phyloP scores from a whole-genome alignment of 805 yeast species.

The Priceomyces medius region DNA sequence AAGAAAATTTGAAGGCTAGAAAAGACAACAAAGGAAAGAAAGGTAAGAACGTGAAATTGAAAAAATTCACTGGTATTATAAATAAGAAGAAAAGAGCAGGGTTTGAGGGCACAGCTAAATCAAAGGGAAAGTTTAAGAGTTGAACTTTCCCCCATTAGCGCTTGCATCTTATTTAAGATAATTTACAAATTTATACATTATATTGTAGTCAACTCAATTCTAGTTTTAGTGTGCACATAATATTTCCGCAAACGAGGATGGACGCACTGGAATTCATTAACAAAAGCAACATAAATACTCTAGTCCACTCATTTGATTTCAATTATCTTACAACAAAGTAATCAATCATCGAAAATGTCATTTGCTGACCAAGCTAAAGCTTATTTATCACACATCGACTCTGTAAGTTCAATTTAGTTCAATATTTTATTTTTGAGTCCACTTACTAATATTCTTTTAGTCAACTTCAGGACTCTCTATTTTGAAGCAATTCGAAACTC shows the following conservation, averaged over 20 bases:
- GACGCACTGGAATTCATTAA: not conserved
- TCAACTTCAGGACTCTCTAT: conserved; percentile 28
- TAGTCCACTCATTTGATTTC: too few relatives aligned
- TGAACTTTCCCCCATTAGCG: conserved; percentile 8
- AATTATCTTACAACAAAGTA: not conserved
- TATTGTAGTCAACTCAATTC: not conserved
- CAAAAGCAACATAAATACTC: too few relatives aligned
- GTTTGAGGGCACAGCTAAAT: conserved; percentile 72
- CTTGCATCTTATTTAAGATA: not conserved
- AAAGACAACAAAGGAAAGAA: conserved; percentile 82
- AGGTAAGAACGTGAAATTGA: conserved; percentile 67
- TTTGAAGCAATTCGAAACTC: conserved; percentile 38
- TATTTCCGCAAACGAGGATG: conserved; percentile 1
- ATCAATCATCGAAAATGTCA: conserved; percentile 27
- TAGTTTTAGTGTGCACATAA: not conserved
- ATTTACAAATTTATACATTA: not conserved
- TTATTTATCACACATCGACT: conserved; percentile 47
- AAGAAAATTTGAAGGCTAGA: conserved; percentile 83
- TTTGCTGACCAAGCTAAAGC: conserved; percentile 46
- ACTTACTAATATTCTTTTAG: conserved; percentile 15
- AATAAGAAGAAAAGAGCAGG: conserved; percentile 70
- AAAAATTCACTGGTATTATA: conserved; percentile 58
- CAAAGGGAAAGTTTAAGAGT: conserved; percentile 30
- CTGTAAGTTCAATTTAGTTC: conserved; percentile 33
- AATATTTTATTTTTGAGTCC: not conserved